Evolutionary conservation across 176 grass and related monocot species (phyloP).

Genomic region (Bonia amplexicaulis): DNA sequence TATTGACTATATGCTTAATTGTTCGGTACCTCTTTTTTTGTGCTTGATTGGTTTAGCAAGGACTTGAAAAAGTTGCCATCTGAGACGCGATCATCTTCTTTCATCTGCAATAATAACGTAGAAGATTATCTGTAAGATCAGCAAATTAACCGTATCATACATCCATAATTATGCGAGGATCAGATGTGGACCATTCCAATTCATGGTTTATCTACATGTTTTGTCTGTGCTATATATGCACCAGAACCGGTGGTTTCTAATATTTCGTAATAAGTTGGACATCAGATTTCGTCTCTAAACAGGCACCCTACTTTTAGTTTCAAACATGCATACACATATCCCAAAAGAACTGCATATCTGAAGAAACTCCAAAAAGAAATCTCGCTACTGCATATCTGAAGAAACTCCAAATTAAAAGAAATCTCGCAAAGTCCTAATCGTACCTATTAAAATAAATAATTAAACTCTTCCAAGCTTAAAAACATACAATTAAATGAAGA

Average conservation of each 20-base stretch:
- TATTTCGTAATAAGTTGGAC: conserved; percentile 14
- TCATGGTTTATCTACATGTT: background rate
- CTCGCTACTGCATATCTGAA: background rate
- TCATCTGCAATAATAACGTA: conserved; percentile 2
- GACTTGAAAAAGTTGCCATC: conserved; percentile 26
- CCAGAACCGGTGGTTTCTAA: background rate
- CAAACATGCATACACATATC: background rate
- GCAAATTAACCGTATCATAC: background rate
- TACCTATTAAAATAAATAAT: background rate
- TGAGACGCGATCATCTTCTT: background rate
- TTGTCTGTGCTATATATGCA: background rate
- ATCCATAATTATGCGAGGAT: background rate
- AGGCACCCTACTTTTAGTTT: conserved; percentile 2
- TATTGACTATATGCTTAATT: background rate
- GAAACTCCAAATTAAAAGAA: background rate
- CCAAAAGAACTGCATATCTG: background rate
- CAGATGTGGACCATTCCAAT: conserved; percentile 8
- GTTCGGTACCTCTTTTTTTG: conserved; percentile 20
- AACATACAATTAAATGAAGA: background rate
- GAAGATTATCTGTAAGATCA: background rate
- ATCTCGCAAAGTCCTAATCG: background rate
- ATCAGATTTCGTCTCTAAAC: background rate
- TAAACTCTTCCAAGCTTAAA: conserved; percentile 15
- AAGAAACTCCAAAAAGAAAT: background rate
- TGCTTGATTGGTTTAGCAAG: conserved; percentile 16